These are phyloP conservation scores for Limnanthes douglasii DNA, from an alignment of 345 rosid genomes.

Conservation along the genomic window DNA sequence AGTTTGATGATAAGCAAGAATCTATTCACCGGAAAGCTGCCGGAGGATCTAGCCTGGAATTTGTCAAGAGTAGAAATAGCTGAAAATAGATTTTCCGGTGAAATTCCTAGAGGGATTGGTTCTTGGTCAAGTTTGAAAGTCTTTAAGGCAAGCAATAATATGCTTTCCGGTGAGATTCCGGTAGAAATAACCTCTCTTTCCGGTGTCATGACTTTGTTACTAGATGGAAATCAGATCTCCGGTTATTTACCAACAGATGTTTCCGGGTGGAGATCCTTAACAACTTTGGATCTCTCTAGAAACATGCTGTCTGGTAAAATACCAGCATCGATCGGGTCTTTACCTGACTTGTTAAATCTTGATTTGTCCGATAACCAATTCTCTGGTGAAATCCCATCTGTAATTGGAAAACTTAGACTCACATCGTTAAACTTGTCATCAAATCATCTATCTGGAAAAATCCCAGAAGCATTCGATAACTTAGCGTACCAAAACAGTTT, in stretches of 20 bases:
- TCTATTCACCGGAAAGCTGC: constrained; percentile 53
- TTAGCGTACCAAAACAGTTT: constrained; percentile 58
- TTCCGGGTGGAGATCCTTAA: constrained; percentile 47
- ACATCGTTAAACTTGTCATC: constrained; percentile 46
- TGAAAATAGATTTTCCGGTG: constrained; percentile 61
- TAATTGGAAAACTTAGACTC: constrained; percentile 32
- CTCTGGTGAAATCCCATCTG: constrained; percentile 52
- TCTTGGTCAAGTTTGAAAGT: constrained; percentile 40
- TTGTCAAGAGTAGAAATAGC: constrained; percentile 52
- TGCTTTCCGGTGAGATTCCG: constrained; percentile 47
- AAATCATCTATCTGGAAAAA: constrained; percentile 43
- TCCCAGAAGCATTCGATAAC: constrained; percentile 40
- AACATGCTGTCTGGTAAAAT: constrained; percentile 60
- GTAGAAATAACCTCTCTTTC: constrained; percentile 43
- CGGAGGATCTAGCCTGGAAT: constrained; percentile 44
- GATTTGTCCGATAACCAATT: constrained; percentile 63
- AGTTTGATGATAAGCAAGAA: constrained; percentile 46
- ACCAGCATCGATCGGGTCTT: constrained; percentile 41
- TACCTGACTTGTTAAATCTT: constrained; percentile 30
- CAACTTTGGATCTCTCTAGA: constrained; percentile 31
- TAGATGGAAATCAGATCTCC: constrained; percentile 48
- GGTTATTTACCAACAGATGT: constrained; percentile 50
- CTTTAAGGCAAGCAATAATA: constrained; percentile 57
- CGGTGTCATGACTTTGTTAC: constrained; percentile 19
- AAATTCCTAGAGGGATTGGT: constrained; percentile 33